Evolutionary conservation across 2,329 filamentous ascomycete species (phyloP), one percentile per base, ranked within the genome.

Genomic region (Exophiala phaeomuriformis): DNA sequence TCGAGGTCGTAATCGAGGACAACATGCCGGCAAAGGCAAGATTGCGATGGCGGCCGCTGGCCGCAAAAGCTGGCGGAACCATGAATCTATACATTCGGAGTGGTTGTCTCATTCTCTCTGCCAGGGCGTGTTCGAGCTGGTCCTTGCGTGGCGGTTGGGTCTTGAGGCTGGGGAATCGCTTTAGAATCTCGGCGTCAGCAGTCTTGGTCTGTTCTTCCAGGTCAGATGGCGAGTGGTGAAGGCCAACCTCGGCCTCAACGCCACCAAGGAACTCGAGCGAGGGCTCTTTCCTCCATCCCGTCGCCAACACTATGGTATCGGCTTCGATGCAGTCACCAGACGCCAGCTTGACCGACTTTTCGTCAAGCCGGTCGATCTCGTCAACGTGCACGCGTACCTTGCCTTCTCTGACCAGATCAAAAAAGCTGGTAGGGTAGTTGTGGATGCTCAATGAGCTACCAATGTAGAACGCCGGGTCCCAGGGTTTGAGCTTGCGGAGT

Each of bases 391-490:
- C 69, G 12, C 71, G 71, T 33, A 85, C 76, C n/a, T 69, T 72
- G 2, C 78, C 77, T 3, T 72, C 64, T 42, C 71, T 71, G 7
- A 86, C 72, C 8, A 81, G 67, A 4, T 79, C 75, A 63, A 82
- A 79, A 62, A 84, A 76, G 58, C 79, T 71, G 2, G 71, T 74
- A 0, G 74, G 72, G 60, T 81, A 85, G 63, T 84, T 85, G 52
- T 82, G 70, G 31, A 85, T 83, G 44, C 77, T 78, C 32, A 84
- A 70, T 0, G 73, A 74, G 7, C 73, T 76, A 1, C 77, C 80
- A 5, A 77, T 75, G 75, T 79, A 84, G 61, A 77, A 74, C 1
- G 68, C 66, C 30, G 64, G 66, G 51, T 69, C 65, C 68, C 74
- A 76, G 3, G 61, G 61, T 58, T 72, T 71, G 45, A 78, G 63